phyloP scores from a whole-genome alignment of 148 eudicot species.

The Chenopodium suecicum region DNA sequence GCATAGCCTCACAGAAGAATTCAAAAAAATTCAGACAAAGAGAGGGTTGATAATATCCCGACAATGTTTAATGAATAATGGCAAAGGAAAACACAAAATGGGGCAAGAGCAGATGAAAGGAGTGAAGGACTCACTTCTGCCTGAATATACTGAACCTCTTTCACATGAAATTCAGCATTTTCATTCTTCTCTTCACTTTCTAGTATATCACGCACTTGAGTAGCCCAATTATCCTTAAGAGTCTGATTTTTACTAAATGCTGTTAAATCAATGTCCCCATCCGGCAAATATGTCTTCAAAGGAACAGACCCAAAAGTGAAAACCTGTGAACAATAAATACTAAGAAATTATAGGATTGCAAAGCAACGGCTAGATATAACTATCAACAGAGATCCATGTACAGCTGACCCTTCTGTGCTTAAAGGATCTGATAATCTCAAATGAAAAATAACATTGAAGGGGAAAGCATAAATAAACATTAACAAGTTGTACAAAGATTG shows the following conservation, averaged over 20 bases:
- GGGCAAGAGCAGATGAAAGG: not conserved
- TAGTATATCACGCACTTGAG: slow-evolving; percentile 70
- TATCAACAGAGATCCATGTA: no score
- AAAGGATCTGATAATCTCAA: not conserved
- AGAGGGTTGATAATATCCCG: not conserved
- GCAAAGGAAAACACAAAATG: not conserved
- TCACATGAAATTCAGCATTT: slow-evolving; percentile 87
- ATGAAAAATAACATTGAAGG: not conserved
- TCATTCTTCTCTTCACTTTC: slow-evolving; percentile 78
- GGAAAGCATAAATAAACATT: not conserved
- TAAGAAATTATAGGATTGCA: not conserved
- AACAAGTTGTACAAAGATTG: not conserved
- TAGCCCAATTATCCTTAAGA: slow-evolving; percentile 81
- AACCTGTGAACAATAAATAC: slow-evolving; percentile 43
- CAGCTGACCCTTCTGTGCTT: not conserved
- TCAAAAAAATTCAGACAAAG: not conserved
- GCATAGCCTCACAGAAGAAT: not conserved
- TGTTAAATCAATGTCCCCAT: slow-evolving; percentile 93
- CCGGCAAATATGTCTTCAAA: slow-evolving; percentile 90
- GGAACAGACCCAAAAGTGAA: slow-evolving; percentile 97
- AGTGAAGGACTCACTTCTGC: slow-evolving; percentile 63
- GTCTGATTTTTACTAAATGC: slow-evolving; percentile 57
- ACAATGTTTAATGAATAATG: not conserved
- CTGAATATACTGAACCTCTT: slow-evolving; percentile 95
- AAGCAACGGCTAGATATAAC: no score